Base-by-base conservation (phyloP, 129 eudicot species). In the Pseudognaphalium luteoalbum region DNA sequence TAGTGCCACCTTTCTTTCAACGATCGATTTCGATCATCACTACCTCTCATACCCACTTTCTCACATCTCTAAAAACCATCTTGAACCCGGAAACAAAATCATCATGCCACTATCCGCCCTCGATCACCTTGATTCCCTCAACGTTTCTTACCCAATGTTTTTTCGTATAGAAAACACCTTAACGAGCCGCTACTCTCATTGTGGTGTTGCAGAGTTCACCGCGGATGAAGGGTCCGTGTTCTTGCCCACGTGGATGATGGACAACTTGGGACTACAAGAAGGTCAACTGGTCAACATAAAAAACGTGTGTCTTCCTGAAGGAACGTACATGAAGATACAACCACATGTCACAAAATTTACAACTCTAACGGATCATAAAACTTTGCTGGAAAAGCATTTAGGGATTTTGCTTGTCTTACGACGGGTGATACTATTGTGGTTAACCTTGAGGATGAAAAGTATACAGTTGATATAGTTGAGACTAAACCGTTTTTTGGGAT, bases 311-410 rank as follows among this genome's bases (percentile, higher is more conserved):
- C 82, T 84, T 5, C 68, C 79, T 3, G 72, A 72, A 52, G 88
- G 65, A 2, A 62, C 30, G 3, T 78, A 41, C 68, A 67, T 85
- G 4, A 85, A 85, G 62, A 32, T 85, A 20, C 85, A 85, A 21
- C 85, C 88, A 0, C 88, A 85, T 41, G 72, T 19, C 9, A 61
- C 71, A 3, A 50, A 73, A n/a, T 81, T 85, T 25, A n/a, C 65
- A 0, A 68, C 39, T 3, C 73, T 77, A 50, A 20, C 61, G 0
- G 77, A 58, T 58, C 77, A 73, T 6, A 73, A 73, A 15, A 34
- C 77, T 58, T 57, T 73, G 68, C 76, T 72, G 1, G 76, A 72
- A 34, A 57, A 5, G 14, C 34, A n/a, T 57, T 72, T 37, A 73
- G 69, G 37, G 78, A 73, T 60, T 59, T 59, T 2, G 57, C 30